Conservation (phyloP, 805 yeast genomes). For the Tetrapisispora phaffii region DNA sequence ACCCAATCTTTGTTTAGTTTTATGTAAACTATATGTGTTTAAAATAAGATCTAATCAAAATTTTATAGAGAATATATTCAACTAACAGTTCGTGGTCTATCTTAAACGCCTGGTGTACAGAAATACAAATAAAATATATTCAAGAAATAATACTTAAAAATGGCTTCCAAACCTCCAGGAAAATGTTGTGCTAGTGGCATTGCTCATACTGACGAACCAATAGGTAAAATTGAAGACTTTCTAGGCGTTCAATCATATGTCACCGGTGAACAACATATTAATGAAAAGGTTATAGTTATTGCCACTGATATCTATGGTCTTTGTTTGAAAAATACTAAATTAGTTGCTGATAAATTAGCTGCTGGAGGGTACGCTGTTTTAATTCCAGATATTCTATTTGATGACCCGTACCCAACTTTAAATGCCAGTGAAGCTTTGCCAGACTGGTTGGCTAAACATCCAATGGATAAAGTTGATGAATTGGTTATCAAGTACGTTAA, state of each 20-base stretch:
- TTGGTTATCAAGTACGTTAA: constrained; percentile 41
- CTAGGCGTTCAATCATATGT: constrained; percentile 40
- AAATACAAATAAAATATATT: background rate
- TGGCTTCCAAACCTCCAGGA: constrained; percentile 47
- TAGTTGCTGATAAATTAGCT: constrained; percentile 62
- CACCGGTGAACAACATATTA: constrained; percentile 34
- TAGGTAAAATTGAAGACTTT: constrained; percentile 35
- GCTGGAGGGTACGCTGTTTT: constrained; percentile 52
- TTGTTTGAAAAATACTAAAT: constrained; percentile 43
- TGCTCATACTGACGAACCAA: constrained; percentile 43
- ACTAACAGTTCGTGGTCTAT: too few species aligned
- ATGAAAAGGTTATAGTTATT: constrained; percentile 3
- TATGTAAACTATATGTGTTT: too few species aligned
- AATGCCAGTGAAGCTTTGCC: constrained; percentile 19
- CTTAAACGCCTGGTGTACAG: too few species aligned
- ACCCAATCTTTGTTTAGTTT: too few species aligned
- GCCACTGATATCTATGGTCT: constrained; percentile 65
- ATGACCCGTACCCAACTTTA: constrained; percentile 33
- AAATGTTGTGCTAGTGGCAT: constrained; percentile 37
- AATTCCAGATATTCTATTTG: constrained; percentile 65
- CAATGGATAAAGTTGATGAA: constrained; percentile 37
- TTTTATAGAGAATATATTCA: too few species aligned
- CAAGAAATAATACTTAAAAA: constrained; percentile 5
- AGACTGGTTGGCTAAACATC: constrained; percentile 49
- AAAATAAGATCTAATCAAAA: too few species aligned